Evolutionary conservation across 148 eudicot genomes (phyloP).

Genomic region (Spergularia bocconei): DNA sequence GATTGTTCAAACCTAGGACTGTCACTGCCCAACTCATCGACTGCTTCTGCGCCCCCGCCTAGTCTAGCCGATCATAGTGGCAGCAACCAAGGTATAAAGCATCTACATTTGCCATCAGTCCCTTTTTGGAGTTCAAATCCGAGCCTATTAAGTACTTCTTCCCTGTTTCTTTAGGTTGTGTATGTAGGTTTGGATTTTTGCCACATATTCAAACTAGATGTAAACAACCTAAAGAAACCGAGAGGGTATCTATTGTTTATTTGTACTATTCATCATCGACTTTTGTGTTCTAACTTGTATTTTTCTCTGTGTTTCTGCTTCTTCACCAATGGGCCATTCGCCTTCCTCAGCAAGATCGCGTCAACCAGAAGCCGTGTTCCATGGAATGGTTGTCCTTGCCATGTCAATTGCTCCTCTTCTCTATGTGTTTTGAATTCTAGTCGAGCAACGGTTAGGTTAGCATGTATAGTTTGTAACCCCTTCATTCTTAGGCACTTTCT

Average conservation of each 20-base stretch:
- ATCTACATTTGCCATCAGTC: background rate
- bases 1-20: conserved; percentile 54
- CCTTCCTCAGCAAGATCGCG: conserved; percentile 4
- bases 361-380: background rate
- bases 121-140: too few species aligned
- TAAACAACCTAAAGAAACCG: too few species aligned
- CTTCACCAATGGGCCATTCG: too few species aligned
- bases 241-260: background rate
- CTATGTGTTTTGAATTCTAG: background rate
- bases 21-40: conserved; percentile 26
- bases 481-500: background rate
- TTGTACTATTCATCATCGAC: background rate
- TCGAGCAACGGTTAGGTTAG: background rate
- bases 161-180: too few species aligned
- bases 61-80: conserved; percentile 17
- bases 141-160: too few species aligned
- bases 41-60: conserved; percentile 27
- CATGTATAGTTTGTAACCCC: background rate
- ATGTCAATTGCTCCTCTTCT: conserved; percentile 5
- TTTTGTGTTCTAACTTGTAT: background rate
- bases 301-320: background rate
- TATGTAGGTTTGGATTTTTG: too few species aligned
- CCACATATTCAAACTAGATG: too few species aligned
- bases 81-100: conserved; percentile 19
- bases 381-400: conserved; percentile 2